phyloP scores from a whole-genome alignment of 257 asterid species.

The Solanum rostratum region DNA sequence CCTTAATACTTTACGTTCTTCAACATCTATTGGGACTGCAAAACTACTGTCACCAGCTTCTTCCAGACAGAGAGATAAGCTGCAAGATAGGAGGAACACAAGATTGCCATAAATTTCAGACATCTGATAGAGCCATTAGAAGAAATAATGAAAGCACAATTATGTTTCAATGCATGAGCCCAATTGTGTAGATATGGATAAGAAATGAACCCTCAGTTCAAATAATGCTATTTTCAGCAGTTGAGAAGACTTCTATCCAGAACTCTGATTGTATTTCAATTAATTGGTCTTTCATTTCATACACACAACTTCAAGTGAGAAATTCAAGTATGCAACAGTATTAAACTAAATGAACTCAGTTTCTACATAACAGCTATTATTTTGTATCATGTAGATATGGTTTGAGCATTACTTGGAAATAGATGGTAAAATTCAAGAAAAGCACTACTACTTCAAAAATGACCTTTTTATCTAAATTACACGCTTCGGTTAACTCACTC shows the following conservation, averaged over 20 bases:
- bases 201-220: too few species aligned
- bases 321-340: not conserved
- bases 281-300: not conserved
- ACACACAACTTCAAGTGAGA: not conserved
- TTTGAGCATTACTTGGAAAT: not conserved
- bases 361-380: not conserved
- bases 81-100: constrained; percentile 10
- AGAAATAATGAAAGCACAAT: not conserved
- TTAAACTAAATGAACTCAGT: not conserved
- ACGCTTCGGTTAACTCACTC: not conserved
- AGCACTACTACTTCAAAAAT: not conserved
- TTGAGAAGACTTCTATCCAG: not conserved
- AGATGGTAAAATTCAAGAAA: not conserved
- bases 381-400: not conserved
- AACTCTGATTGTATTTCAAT: not conserved
- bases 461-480: not conserved
- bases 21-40: not conserved
- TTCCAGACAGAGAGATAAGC: constrained; percentile 29
- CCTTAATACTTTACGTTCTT: not conserved
- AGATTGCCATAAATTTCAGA: not conserved
- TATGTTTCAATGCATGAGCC: not conserved
- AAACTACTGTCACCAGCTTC: constrained; percentile 2
- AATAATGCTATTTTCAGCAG: not conserved
- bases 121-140: not conserved
- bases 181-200: not conserved